phyloP scores from a whole-genome alignment of 768 basidiomycete genomes.

The Russula virescens region DNA sequence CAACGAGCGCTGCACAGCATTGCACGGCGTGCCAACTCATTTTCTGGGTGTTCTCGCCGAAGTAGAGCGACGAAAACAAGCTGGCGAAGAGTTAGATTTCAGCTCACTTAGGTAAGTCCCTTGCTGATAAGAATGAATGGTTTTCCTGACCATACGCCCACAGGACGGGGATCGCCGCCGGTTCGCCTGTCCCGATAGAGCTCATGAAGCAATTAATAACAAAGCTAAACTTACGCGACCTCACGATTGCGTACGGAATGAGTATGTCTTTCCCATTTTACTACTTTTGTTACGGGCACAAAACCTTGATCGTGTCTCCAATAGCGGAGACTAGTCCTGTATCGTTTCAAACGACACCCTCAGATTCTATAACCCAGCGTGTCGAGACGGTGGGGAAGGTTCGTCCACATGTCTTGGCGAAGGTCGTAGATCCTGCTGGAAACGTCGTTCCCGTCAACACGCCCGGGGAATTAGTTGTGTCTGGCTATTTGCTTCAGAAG shows the following conservation, averaged over 20 bases:
- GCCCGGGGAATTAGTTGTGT: conserved; percentile 67
- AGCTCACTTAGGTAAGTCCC: conserved; percentile 47
- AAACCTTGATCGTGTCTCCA: background rate
- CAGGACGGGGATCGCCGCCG: conserved; percentile 81
- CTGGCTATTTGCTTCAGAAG: conserved; percentile 76
- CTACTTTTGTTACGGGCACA: background rate
- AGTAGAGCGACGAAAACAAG: conserved; percentile 47
- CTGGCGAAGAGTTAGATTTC: conserved; percentile 44
- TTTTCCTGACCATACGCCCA: background rate
- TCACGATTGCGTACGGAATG: conserved; percentile 84
- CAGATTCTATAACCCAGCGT: conserved; percentile 64
- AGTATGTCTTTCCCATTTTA: conserved; percentile 43
- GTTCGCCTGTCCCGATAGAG: conserved; percentile 72
- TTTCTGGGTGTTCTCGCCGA: conserved; percentile 71
- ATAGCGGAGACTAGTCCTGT: conserved; percentile 80
- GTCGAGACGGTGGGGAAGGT: conserved; percentile 78
- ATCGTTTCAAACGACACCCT: conserved; percentile 71
- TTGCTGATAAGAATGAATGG: background rate
- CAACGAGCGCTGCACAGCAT: conserved; percentile 64
- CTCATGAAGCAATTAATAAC: conserved; percentile 69
- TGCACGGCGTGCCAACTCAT: conserved; percentile 85
- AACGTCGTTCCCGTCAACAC: conserved; percentile 63
- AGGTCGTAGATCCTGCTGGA: conserved; percentile 54
- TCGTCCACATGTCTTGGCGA: conserved; percentile 73
- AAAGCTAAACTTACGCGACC: conserved; percentile 58